Conservation (phyloP, 208 protist genomes). For the Crithidia bombi region DNA sequence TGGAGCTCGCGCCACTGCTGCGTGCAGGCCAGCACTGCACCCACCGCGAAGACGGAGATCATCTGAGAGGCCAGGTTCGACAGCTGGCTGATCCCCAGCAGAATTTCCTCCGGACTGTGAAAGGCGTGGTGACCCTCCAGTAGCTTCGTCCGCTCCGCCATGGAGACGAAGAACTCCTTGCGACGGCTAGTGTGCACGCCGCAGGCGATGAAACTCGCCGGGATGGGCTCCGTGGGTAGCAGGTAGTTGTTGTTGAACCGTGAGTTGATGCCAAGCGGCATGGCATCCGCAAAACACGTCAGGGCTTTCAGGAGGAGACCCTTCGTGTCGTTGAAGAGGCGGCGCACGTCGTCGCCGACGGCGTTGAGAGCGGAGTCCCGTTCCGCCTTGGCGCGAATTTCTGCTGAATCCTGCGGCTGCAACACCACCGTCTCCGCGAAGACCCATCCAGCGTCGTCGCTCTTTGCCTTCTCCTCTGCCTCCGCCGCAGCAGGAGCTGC, state of each 20-base stretch:
- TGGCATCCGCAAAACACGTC: conserved; percentile 27
- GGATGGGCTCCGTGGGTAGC: conserved; percentile 35
- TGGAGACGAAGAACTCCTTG: conserved; percentile 66
- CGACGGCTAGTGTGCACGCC: conserved; percentile 29
- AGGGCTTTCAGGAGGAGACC: conserved; percentile 30
- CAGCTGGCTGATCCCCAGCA: conserved; percentile 51
- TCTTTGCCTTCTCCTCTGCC: background rate
- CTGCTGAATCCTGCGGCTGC: background rate
- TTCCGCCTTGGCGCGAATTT: background rate
- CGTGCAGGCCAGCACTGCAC: conserved; percentile 32
- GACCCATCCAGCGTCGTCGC: conserved; percentile 10
- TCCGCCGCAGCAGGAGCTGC: background rate
- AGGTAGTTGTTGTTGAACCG: conserved; percentile 49
- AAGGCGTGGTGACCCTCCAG: conserved; percentile 33
- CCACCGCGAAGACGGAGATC: conserved; percentile 50
- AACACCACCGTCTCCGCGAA: conserved; percentile 23
- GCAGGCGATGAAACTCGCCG: conserved; percentile 36
- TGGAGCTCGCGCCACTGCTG: conserved; percentile 31
- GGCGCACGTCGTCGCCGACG: conserved; percentile 23
- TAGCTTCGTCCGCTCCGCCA: conserved; percentile 43
- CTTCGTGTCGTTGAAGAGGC: conserved; percentile 32
- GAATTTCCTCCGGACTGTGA: conserved; percentile 37
- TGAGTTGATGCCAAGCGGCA: conserved; percentile 45
- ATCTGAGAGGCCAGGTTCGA: conserved; percentile 62
- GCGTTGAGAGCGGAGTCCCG: conserved; percentile 8